A percentile compares a stretch with the other conserved stretches of the same genome.
These are phyloP conservation scores for Citrullus mucosospermus DNA, from an alignment of 306 rosid species.

Conservation along the genomic window DNA sequence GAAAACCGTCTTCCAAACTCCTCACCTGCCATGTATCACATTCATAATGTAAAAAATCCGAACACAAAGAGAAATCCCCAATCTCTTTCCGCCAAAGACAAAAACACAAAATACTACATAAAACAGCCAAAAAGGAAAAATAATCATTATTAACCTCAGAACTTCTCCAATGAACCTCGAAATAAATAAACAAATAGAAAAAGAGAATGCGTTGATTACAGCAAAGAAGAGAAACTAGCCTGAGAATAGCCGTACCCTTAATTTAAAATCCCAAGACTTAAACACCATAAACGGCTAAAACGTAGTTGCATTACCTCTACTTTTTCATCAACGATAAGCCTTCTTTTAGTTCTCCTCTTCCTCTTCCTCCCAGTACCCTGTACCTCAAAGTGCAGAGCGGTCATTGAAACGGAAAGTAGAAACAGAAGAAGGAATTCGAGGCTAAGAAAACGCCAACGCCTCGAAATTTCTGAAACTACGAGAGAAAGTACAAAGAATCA, in stretches of 20 bases:
- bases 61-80: not conserved
- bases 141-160: not conserved
- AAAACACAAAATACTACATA: not conserved
- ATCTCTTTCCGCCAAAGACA: not conserved
- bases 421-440: not conserved
- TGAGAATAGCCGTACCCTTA: not conserved
- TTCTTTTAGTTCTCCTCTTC: conserved; percentile 9
- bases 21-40: conserved; percentile 48
- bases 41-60: not conserved
- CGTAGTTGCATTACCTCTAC: conserved; percentile 30
- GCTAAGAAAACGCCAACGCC: not conserved
- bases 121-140: not conserved
- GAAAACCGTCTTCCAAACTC: conserved; percentile 56
- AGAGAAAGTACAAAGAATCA: not conserved
- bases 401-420: conserved; percentile 17
- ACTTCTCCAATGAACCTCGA: not conserved
- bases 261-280: not conserved
- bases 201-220: not conserved
- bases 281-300: not conserved
- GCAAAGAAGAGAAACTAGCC: not conserved
- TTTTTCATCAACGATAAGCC: conserved; percentile 15
- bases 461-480: not conserved
- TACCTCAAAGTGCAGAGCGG: conserved; percentile 9
- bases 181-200: not conserved
- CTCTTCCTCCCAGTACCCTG: conserved; percentile 7